phyloP scores from a whole-genome alignment of 441 rosid species.

The Populus hybrid region DNA sequence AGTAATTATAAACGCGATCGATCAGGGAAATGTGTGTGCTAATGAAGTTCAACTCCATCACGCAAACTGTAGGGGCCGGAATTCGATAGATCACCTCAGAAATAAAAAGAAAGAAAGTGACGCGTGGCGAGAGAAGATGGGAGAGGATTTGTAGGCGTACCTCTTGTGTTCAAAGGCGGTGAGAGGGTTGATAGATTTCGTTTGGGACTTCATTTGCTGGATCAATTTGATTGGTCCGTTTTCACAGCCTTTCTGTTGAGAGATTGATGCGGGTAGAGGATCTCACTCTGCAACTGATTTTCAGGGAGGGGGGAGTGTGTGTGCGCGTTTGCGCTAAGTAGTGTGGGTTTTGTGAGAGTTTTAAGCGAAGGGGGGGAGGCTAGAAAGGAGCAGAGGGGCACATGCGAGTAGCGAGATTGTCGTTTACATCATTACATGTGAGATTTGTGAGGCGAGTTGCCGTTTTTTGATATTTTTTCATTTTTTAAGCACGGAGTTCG shows the following conservation, averaged over 20 bases:
- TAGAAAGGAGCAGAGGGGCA: slow-evolving; percentile 14
- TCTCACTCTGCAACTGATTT: slow-evolving; percentile 25
- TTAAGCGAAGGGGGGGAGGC: not conserved
- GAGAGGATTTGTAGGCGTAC: slow-evolving; percentile 20
- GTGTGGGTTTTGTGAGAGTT: not conserved
- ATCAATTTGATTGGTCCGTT: slow-evolving; percentile 24
- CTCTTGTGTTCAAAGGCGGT: slow-evolving; percentile 77
- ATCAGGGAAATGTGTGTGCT: not conserved
- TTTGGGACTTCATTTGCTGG: slow-evolving; percentile 47
- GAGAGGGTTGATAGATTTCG: slow-evolving; percentile 44
- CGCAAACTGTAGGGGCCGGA: not conserved
- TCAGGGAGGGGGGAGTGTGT: not conserved
- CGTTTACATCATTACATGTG: slow-evolving; percentile 16
- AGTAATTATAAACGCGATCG: not conserved
- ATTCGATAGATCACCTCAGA: not conserved
- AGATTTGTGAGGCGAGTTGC: too few species aligned
- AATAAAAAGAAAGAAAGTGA: too few species aligned
- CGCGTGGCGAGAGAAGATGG: not conserved
- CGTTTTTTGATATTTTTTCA: not conserved
- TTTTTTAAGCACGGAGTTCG: slow-evolving; percentile 8
- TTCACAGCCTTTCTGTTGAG: not conserved
- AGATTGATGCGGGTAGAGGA: not conserved
- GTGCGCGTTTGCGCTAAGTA: not conserved
- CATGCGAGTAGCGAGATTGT: slow-evolving; percentile 40
- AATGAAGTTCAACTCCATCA: not conserved